Conservation (phyloP, 805 yeast species). For the Zygosaccharomyces siamensis region DNA sequence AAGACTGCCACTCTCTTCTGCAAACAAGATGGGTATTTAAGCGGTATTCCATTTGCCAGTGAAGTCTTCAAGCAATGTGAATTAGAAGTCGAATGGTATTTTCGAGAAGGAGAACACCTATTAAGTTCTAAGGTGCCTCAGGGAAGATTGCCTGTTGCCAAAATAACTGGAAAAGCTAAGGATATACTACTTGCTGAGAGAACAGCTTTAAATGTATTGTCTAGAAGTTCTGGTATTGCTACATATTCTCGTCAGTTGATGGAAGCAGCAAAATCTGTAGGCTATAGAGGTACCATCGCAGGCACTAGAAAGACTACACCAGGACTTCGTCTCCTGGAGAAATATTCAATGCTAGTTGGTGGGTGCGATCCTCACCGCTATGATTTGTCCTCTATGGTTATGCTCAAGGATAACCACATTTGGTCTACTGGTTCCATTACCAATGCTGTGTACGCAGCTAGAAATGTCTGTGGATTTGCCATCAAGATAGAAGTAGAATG, state of each 20-base stretch:
- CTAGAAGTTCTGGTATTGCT: conserved; percentile 85
- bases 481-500: conserved; percentile 91
- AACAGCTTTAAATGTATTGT: conserved; percentile 73
- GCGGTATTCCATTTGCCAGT: conserved; percentile 85
- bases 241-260: conserved; percentile 61
- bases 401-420: conserved; percentile 92
- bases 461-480: conserved; percentile 80
- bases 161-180: conserved; percentile 74
- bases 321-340: conserved; percentile 81
- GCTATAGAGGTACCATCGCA: conserved; percentile 81
- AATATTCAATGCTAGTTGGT: conserved; percentile 92
- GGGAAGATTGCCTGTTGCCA: conserved; percentile 69
- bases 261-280: conserved; percentile 56
- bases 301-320: conserved; percentile 98
- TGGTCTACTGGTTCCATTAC: conserved; percentile 93
- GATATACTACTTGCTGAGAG: conserved; percentile 80
- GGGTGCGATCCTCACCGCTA: conserved; percentile 92
- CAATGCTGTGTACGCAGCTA: conserved; percentile 70
- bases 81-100: conserved; percentile 65
- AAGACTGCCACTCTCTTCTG: conserved; percentile 76
- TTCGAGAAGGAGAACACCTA: conserved; percentile 61
- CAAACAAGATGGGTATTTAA: conserved; percentile 72
- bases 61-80: conserved; percentile 80
- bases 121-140: conserved; percentile 37
- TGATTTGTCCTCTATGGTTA: conserved; percentile 88